phyloP scores from a whole-genome alignment of 768 basidiomycete species.

The Tulasnella sp. region DNA sequence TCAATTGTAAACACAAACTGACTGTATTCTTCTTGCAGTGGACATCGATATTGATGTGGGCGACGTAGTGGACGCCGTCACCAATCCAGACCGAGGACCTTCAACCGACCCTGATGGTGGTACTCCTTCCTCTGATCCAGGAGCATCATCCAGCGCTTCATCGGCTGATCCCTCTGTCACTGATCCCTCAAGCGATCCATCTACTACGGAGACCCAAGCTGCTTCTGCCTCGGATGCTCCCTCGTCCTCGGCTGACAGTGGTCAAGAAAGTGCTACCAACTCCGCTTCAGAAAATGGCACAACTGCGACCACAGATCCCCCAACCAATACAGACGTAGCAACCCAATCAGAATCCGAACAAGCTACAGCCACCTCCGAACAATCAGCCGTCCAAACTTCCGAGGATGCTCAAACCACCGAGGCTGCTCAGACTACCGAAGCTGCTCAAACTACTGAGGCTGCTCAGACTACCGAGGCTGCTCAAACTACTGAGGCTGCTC shows the following conservation, averaged over 20 bases:
- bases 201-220: neutral
- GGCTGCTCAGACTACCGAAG: neutral
- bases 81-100: neutral
- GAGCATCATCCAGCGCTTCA: neutral
- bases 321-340: neutral
- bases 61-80: neutral
- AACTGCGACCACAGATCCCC: neutral
- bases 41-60: too few relatives aligned
- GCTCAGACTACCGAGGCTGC: neutral
- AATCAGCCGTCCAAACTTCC: neutral
- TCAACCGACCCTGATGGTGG: too few relatives aligned
- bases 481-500: neutral
- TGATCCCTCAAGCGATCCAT: neutral
- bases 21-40: too few relatives aligned
- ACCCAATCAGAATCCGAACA: neutral
- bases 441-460: neutral
- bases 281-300: neutral
- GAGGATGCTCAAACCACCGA: neutral
- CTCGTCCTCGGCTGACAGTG: neutral
- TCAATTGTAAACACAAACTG: too few relatives aligned
- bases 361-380: neutral
- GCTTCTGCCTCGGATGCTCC: conserved; percentile 3
- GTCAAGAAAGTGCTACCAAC: neutral
- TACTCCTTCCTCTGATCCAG: too few relatives aligned
- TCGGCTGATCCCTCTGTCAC: neutral